Evolutionary conservation across 768 basidiomycete genomes (phyloP).

Genomic region (Hypsizygus marmoreus): DNA sequence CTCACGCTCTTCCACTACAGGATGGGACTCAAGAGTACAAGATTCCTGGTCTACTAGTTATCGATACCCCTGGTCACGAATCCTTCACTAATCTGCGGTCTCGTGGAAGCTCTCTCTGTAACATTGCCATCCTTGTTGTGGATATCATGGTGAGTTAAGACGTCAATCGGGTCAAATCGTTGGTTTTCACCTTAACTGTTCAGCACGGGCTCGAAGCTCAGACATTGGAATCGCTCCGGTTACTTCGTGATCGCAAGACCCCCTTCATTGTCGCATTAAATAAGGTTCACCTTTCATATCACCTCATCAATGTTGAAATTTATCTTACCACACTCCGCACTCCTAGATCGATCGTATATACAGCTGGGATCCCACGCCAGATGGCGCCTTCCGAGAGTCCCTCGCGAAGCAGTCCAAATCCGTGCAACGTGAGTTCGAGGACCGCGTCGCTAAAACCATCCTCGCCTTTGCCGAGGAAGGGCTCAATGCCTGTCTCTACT

Average conservation of each 20-base stretch:
- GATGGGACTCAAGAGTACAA: slow-evolving; percentile 89
- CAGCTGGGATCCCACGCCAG: slow-evolving; percentile 88
- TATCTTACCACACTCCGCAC: slow-evolving; percentile 7
- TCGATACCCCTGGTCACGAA: slow-evolving; percentile 99
- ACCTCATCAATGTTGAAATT: neutral
- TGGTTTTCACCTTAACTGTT: slow-evolving; percentile 5
- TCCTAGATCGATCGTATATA: slow-evolving; percentile 95
- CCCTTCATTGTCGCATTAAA: slow-evolving; percentile 99
- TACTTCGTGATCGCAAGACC: slow-evolving; percentile 91
- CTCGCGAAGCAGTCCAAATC: slow-evolving; percentile 76
- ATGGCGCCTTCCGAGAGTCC: slow-evolving; percentile 91
- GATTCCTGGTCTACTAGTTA: slow-evolving; percentile 92
- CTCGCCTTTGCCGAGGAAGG: slow-evolving; percentile 98
- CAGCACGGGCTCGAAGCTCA: slow-evolving; percentile 98
- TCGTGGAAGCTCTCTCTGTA: slow-evolving; percentile 95
- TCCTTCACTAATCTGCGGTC: slow-evolving; percentile 96
- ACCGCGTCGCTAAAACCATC: slow-evolving; percentile 81
- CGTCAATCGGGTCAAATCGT: too few relatives aligned
- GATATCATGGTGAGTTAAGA: slow-evolving; percentile 91
- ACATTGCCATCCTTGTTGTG: slow-evolving; percentile 98
- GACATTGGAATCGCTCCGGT: slow-evolving; percentile 91
- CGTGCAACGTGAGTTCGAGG: slow-evolving; percentile 91
- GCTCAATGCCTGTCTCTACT: slow-evolving; percentile 92
- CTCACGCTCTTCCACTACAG: too few relatives aligned
- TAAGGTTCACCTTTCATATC: slow-evolving; percentile 56